Evolutionary conservation across 805 yeast genomes (phyloP), one percentile per base, ranked within the genome.

Genomic region (Suhomyces prunicola): DNA sequence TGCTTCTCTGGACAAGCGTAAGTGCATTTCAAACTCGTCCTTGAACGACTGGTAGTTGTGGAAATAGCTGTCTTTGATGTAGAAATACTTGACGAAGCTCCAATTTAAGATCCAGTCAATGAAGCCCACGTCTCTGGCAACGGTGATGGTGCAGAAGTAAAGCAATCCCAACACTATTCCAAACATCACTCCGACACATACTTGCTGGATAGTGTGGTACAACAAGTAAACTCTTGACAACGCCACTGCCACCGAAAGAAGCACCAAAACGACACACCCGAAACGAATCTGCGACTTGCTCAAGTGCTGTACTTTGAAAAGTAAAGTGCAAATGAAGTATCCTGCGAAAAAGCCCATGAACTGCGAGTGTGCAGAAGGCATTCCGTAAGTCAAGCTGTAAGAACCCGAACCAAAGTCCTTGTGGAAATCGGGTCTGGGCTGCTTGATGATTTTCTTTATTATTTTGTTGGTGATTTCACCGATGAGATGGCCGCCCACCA

Each of bases 321-420:
- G 66, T 58, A 67, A 69, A 51, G 53, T 79, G 53, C 87, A 74
- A 2, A 76, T 60, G 55, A 78, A 72, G 64, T 85, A 88, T 6
- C 79, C 73, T n/a, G 83, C 79, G 57, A 87, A 84, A 65, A 84
- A 94, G 2, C 96, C 96, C 91, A 93, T 88, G 68, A 92, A 94
- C 71, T 93, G 99, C 0, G 97, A 84, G 69, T 93, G 99, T 1
- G 99, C 97, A 50, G 92, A 85, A 0, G 99, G 99, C 97, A 93
- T 93, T 0, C 99, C 99, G 66, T 86, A 91, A 0, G 87, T 85
- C 57, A 87, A 77, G 53, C 82, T 68, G 44, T 65, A 65, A 24
- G 73, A 77, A 24, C 60, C 83, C 45, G 73, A 65, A n/a, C 79
- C 80, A 50, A 76, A 76, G 41, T 70, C 72, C 51, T 68, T 69